Percentiles rank a stretch among this genome's conserved stretches.
Evolutionary conservation across 169 alveolate genomes (phyloP).

Genomic region (Eimeria falciformis): DNA sequence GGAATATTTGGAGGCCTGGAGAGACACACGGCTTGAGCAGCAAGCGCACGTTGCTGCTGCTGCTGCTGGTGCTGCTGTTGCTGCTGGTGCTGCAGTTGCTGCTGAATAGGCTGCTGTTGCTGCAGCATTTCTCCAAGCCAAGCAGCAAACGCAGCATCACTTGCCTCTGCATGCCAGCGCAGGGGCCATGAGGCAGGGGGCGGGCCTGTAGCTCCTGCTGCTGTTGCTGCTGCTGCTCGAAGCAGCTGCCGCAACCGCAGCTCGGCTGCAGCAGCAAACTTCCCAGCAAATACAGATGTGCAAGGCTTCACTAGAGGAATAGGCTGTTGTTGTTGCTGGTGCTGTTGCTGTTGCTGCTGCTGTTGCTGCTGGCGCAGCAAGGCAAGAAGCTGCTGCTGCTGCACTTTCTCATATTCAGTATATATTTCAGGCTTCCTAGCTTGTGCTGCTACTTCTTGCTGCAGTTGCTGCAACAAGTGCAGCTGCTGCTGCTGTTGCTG

Average conservation of each 20-base stretch:
- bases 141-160: constrained; percentile 30
- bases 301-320: not conserved
- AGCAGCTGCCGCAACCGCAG: constrained; percentile 25
- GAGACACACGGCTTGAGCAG: not conserved
- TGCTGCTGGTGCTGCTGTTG: not conserved
- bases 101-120: not conserved
- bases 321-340: constrained; percentile 27
- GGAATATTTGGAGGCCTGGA: not conserved
- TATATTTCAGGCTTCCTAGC: not conserved
- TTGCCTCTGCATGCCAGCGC: constrained; percentile 29
- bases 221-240: not conserved
- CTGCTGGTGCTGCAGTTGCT: not conserved
- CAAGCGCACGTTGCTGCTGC: not conserved
- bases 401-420: not conserved
- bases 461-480: not conserved
- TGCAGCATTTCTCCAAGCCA: constrained; percentile 29
- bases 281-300: constrained; percentile 34
- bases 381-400: constrained; percentile 5
- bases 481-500: constrained; percentile 49
- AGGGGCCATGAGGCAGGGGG: constrained; percentile 13
- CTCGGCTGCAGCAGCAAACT: constrained; percentile 16
- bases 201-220: constrained; percentile 12
- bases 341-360: constrained; percentile 35
- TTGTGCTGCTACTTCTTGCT: constrained; percentile 6
- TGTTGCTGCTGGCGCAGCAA: constrained; percentile 7